phyloP scores from a whole-genome alignment of 2,329 filamentous ascomycete species.

The Tolypocladium guangdongense region DNA sequence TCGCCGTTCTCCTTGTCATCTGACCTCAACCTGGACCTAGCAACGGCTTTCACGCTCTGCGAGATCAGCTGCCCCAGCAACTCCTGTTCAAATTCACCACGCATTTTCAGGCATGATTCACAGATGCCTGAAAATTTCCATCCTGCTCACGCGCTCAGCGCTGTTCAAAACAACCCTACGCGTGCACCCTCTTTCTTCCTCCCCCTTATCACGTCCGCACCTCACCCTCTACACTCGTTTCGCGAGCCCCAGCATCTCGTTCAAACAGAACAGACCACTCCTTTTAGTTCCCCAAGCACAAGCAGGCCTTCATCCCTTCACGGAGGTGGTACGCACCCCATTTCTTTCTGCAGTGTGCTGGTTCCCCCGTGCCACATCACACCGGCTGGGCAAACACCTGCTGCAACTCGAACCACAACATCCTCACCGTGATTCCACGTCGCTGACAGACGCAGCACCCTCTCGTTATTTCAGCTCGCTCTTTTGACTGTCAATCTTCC shows the following conservation, averaged over 20 bases:
- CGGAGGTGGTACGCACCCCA: background rate
- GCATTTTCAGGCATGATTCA: background rate
- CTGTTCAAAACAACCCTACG: background rate
- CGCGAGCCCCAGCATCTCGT: background rate
- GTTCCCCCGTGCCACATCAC: background rate
- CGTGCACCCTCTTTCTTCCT: background rate
- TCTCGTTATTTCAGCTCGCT: background rate
- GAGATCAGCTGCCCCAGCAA: background rate
- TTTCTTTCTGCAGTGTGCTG: background rate
- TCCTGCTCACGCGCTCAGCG: background rate
- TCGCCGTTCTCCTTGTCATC: background rate
- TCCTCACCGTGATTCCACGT: background rate
- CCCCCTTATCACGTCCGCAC: background rate
- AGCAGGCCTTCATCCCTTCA: background rate
- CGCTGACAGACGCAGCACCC: background rate
- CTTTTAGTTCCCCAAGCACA: background rate
- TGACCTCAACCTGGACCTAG: background rate
- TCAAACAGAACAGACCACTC: background rate
- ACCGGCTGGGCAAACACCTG: background rate
- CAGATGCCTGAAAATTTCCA: background rate
- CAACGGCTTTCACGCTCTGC: background rate
- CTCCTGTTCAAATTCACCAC: background rate
- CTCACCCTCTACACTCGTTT: constrained; percentile 2
- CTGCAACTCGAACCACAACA: background rate
- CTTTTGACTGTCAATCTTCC: constrained; percentile 2